Evolutionary conservation across 2,329 filamentous ascomycete species (phyloP), one percentile per base, ranked within the genome.

Genomic region (Apiospora sp.): DNA sequence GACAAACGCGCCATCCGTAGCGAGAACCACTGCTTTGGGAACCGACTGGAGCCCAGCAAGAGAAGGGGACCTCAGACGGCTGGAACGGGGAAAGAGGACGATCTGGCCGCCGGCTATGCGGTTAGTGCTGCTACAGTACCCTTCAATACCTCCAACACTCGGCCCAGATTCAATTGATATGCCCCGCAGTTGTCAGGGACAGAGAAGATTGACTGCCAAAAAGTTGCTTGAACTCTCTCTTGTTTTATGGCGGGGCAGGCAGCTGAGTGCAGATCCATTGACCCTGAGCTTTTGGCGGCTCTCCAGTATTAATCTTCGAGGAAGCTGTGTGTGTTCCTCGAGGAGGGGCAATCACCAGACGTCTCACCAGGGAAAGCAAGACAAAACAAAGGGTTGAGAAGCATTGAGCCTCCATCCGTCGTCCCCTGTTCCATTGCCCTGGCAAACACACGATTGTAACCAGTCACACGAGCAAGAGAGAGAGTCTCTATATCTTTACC

Each of bases 281-380:
- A 30, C 51, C 54, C 34, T 16, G 16, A 61, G 54, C 27, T 30
- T 27, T 10, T 16, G 27, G 49, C 49, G 3, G 51, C 24, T 58
- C 51, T 16, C 51, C 51, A 34, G 51, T 34, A 58, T 58, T 58
- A 58, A 34, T 37, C 54, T 34, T 61, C 54, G 54, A 61, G 30
- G 30, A n/a, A 37, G 54, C 54, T 37, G 30, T 61, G 30, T 22
- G 30, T 61, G n/a, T 30, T 37, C 13, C 30, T 61, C 19, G 58
- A 37, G 34, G 58, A 41, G 58, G 58, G 58, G 58, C 58, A 41
- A 41, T 41, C 34, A 64, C 34, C 58, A 64, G 58, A 64, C 58
- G 34, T 64, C 58, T 64, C 34, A 64, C 58, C 19, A 41, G 58
- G 34, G 58, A 64, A 41, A 41, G 58, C 58, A 64, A 64, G 34